Percentiles rank a stretch among this genome's conserved stretches.
phyloP scores from a whole-genome alignment of 139 green algal species.

The Pleodorina starrii region DNA sequence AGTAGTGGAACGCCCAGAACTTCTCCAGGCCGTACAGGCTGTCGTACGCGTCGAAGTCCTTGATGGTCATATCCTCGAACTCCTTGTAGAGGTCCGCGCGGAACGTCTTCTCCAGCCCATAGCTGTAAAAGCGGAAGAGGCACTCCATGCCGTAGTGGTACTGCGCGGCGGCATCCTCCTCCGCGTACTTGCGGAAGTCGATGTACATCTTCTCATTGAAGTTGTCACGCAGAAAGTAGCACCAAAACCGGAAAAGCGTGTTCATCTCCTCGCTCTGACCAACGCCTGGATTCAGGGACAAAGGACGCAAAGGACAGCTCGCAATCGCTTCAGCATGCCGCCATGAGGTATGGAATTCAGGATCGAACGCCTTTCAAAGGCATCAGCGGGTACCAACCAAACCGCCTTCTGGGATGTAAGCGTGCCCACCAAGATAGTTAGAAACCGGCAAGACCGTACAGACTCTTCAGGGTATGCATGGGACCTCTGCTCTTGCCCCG shows the following conservation, averaged over 20 bases:
- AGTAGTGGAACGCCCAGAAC: slow-evolving; percentile 96
- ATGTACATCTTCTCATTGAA: slow-evolving; percentile 96
- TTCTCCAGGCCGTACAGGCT: slow-evolving; percentile 98
- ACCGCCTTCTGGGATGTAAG: no score
- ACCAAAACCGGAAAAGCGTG: slow-evolving; percentile 98
- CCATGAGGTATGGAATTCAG: no score
- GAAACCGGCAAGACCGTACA: no score
- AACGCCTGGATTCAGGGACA: slow-evolving; percentile 62
- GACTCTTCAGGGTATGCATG: no score
- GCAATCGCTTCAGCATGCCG: no score
- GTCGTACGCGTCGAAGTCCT: slow-evolving; percentile 80
- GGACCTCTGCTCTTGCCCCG: no score
- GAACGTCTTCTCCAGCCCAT: slow-evolving; percentile 92
- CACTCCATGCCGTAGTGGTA: slow-evolving; percentile 98
- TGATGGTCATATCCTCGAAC: slow-evolving; percentile 91
- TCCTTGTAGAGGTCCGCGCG: slow-evolving; percentile 80
- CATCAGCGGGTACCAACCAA: no score
- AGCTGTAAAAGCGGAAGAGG: slow-evolving; percentile 96
- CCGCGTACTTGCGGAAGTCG: slow-evolving; percentile 82
- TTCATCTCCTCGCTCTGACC: slow-evolving; percentile 97
- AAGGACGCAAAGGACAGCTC: neutral
- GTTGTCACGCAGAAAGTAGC: slow-evolving; percentile 96
- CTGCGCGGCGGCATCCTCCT: slow-evolving; percentile 62
- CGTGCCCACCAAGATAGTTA: no score
- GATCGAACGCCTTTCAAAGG: no score